These are phyloP conservation scores for Wallacemonas collosoma DNA, from an alignment of 208 protist species.

Conservation along the genomic window DNA sequence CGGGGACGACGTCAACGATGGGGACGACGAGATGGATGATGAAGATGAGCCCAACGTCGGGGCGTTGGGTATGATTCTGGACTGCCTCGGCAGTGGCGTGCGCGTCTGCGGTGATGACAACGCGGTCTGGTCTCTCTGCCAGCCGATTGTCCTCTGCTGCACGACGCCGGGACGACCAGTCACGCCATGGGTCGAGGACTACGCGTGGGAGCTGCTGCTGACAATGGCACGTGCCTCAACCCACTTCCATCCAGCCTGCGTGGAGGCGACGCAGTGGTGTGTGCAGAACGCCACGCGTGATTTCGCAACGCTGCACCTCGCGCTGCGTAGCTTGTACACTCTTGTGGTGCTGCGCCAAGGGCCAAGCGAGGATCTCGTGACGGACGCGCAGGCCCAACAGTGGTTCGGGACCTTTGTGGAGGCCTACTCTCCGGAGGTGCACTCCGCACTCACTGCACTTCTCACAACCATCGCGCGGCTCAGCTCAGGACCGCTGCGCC, in stretches of 20 bases:
- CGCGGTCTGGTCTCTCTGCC: constrained; percentile 55
- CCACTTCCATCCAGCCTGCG: constrained; percentile 16
- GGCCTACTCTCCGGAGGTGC: constrained; percentile 37
- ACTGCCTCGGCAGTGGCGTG: constrained; percentile 54
- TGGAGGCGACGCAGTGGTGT: constrained; percentile 45
- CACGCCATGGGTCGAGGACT: constrained; percentile 74
- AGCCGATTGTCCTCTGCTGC: constrained; percentile 55
- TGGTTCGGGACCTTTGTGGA: constrained; percentile 33
- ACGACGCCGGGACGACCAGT: constrained; percentile 34
- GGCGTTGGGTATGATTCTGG: constrained; percentile 51
- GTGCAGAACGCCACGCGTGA: constrained; percentile 57
- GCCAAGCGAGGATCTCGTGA: constrained; percentile 25
- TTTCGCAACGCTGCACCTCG: constrained; percentile 46
- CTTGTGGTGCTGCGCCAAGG: constrained; percentile 51
- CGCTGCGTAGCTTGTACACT: constrained; percentile 45
- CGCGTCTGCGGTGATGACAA: constrained; percentile 29
- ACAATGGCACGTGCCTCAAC: constrained; percentile 40
- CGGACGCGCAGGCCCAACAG: constrained; percentile 25
- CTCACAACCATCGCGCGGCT: constrained; percentile 29
- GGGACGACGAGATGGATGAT: constrained; percentile 28
- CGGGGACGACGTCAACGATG: neutral
- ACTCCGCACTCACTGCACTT: constrained; percentile 29
- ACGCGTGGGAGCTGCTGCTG: constrained; percentile 80
- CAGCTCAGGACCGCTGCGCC: constrained; percentile 27
- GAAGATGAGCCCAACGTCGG: constrained; percentile 29